A percentile compares a stretch with the other conserved stretches of the same genome.
phyloP scores from a whole-genome alignment of 768 basidiomycete species.

The Pulveroboletus sp. region DNA sequence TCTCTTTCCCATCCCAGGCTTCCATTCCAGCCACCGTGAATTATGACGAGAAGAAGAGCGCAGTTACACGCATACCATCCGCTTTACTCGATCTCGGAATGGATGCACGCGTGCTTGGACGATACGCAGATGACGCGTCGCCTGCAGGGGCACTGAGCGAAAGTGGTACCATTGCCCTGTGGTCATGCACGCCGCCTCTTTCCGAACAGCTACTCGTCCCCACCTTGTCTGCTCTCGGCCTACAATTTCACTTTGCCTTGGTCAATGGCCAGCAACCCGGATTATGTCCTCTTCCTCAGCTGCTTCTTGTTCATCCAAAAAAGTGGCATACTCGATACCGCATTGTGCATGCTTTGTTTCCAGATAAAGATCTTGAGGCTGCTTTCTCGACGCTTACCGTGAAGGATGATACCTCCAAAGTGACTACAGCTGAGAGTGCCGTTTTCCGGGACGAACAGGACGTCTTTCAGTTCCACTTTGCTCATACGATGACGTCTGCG shows the following conservation, averaged over 20 bases:
- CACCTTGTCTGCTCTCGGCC: constrained; percentile 27
- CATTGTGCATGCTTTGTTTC: constrained; percentile 18
- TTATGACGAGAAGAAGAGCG: background rate
- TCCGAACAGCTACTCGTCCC: constrained; percentile 18
- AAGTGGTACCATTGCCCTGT: constrained; percentile 24
- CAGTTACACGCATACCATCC: constrained; percentile 10
- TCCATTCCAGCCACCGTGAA: constrained; percentile 10
- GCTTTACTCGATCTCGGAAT: constrained; percentile 19
- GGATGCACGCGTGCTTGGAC: constrained; percentile 14
- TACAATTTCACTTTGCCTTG: constrained; percentile 9
- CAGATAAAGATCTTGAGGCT: constrained; percentile 13
- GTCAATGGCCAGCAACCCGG: background rate
- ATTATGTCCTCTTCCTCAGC: constrained; percentile 21
- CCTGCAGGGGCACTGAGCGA: constrained; percentile 26
- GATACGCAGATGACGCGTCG: constrained; percentile 15
- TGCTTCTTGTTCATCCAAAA: constrained; percentile 26
- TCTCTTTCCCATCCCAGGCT: constrained; percentile 25
- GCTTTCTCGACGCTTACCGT: constrained; percentile 54
- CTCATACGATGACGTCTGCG: constrained; percentile 30
- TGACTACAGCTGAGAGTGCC: constrained; percentile 8
- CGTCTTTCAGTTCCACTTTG: constrained; percentile 58
- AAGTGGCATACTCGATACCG: constrained; percentile 19
- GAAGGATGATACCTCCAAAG: constrained; percentile 39
- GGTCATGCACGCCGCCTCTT: constrained; percentile 30
- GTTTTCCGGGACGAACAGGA: constrained; percentile 68